These are phyloP conservation scores for Carex arenaria DNA, from an alignment of 202 grass and related monocot genomes.

Conservation along the genomic window DNA sequence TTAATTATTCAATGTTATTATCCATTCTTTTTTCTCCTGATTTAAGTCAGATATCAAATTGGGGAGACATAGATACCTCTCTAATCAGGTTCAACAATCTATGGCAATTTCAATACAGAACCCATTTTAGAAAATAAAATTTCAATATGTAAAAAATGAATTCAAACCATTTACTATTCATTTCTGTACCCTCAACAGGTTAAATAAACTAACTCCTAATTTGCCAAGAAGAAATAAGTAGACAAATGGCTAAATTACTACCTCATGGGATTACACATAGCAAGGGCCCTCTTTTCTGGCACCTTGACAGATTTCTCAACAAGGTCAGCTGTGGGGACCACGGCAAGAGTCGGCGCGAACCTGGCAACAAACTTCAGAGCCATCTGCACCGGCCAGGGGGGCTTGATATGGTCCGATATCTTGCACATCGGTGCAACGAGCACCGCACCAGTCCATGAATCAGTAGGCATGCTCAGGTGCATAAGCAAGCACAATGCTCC, in stretches of 20 bases:
- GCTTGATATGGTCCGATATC: slow-evolving; percentile 80
- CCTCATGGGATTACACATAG: slow-evolving; percentile 68
- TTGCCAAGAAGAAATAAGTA: not conserved
- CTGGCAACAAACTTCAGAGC: slow-evolving; percentile 61
- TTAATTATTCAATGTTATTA: not conserved
- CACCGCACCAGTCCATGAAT: slow-evolving; percentile 61
- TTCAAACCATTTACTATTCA: not conserved
- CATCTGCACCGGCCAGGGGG: slow-evolving; percentile 61
- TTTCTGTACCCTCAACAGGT: not conserved
- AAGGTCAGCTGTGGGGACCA: slow-evolving; percentile 84
- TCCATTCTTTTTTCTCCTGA: not conserved
- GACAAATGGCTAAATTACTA: not conserved
- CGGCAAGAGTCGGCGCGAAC: slow-evolving; percentile 62
- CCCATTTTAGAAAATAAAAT: not conserved
- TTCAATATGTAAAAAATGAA: not conserved
- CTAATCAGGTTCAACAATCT: not conserved
- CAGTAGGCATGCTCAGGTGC: slow-evolving; percentile 47
- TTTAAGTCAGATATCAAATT: not conserved
- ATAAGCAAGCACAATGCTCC: slow-evolving; percentile 79
- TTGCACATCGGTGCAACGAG: slow-evolving; percentile 91
- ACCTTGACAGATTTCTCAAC: slow-evolving; percentile 88
- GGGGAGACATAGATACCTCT: not conserved
- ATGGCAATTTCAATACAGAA: not conserved
- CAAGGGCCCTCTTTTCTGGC: slow-evolving; percentile 58
- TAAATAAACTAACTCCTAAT: not conserved